These are phyloP conservation scores for Chytriomyces hyalinus DNA, from an alignment of 192 early-diverging fungal genomes.

Conservation along the genomic window DNA sequence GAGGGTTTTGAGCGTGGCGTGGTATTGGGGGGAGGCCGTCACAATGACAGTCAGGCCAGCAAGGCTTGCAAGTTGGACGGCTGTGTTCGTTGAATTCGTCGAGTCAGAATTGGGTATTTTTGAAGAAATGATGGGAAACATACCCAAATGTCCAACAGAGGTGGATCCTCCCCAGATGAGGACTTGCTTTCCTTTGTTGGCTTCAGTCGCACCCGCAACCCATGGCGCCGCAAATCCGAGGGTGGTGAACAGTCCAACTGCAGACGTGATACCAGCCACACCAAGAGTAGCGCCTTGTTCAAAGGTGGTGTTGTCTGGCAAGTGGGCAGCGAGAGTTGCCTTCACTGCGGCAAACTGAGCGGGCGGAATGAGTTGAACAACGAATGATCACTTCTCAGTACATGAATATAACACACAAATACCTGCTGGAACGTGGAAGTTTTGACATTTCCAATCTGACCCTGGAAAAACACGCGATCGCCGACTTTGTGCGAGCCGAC, in stretches of 20 bases:
- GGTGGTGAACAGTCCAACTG: constrained; percentile 3
- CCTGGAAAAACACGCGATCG: constrained; percentile 27
- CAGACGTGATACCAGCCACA: constrained; percentile 18
- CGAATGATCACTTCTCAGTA: background rate
- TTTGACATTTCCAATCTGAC: constrained; percentile 11
- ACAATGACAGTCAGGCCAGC: constrained; percentile 28
- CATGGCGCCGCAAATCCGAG: background rate
- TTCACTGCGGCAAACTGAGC: background rate
- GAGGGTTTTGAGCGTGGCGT: constrained; percentile 12
- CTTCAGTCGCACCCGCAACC: background rate
- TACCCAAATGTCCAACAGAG: constrained; percentile 21
- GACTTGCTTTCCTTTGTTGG: constrained; percentile 1
- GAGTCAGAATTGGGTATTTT: background rate
- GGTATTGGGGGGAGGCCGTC: constrained; percentile 21
- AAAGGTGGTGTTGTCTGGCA: constrained; percentile 30
- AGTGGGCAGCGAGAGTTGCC: background rate
- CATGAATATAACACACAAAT: background rate
- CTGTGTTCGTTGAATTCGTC: background rate
- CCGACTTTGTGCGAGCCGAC: constrained; percentile 24
- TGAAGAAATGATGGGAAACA: background rate
- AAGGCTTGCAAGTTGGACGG: constrained; percentile 28
- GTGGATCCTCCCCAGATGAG: constrained; percentile 34
- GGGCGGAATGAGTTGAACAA: background rate
- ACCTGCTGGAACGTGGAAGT: constrained; percentile 22
- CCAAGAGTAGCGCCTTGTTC: constrained; percentile 18